These are phyloP conservation scores for Sporothrix inflata DNA, from an alignment of 2,329 filamentous ascomycete species.

Conservation along the genomic window DNA sequence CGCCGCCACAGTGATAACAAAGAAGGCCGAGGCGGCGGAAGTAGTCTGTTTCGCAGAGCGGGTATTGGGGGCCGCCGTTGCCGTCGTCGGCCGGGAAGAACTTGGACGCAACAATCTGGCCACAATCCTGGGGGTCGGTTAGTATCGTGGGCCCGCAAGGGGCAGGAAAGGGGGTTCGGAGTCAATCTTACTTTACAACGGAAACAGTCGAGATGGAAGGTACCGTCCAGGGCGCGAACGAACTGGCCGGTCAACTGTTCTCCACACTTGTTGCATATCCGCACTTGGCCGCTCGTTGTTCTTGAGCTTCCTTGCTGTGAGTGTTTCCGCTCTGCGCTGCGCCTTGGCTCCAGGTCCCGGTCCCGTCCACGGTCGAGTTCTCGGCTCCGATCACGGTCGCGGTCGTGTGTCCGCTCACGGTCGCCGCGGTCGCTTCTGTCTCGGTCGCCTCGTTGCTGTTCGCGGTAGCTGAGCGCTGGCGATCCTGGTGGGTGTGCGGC, in stretches of 20 bases:
- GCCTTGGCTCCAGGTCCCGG: conserved; percentile 50
- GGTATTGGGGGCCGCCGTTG: conserved; percentile 82
- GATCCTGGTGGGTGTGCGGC: conserved; percentile 41
- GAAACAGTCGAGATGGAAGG: conserved; percentile 97
- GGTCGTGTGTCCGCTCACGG: conserved; percentile 38
- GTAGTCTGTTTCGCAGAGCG: conserved; percentile 96
- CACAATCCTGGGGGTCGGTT: conserved; percentile 80
- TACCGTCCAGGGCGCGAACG: conserved; percentile 88
- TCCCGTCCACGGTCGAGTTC: conserved; percentile 36
- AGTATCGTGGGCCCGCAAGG: no score
- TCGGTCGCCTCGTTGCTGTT: conserved; percentile 31
- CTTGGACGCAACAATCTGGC: conserved; percentile 95
- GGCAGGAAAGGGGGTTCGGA: not conserved
- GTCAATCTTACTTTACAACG: conserved; percentile 77
- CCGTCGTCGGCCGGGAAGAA: conserved; percentile 98
- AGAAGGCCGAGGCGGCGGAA: conserved; percentile 89
- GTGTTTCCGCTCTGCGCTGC: conserved; percentile 59
- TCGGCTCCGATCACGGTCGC: conserved; percentile 38
- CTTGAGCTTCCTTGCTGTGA: conserved; percentile 49
- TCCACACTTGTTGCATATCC: conserved; percentile 83
- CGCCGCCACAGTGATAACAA: conserved; percentile 89
- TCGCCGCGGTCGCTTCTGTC: conserved; percentile 35
- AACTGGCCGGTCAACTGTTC: conserved; percentile 92
- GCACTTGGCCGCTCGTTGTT: conserved; percentile 61
- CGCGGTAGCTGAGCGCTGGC: conserved; percentile 43